Percentiles rank a stretch among this genome's conserved stretches.
These are phyloP conservation scores for Platismatia glauca DNA, from an alignment of 495 filamentous ascomycete genomes.

Conservation along the genomic window DNA sequence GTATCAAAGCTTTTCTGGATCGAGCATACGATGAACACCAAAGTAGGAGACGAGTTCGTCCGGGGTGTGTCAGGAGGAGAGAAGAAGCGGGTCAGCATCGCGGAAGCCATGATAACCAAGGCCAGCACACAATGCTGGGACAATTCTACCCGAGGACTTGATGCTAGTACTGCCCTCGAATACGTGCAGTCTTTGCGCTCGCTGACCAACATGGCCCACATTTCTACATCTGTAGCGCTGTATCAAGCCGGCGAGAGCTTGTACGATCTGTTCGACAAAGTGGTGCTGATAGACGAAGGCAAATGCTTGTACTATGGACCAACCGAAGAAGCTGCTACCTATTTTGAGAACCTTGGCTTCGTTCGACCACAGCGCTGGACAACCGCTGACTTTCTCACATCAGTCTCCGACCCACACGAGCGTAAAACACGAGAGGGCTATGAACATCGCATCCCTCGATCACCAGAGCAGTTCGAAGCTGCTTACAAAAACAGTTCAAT, in stretches of 20 bases:
- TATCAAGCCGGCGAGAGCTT: constrained; percentile 66
- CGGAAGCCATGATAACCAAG: constrained; percentile 59
- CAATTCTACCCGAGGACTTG: constrained; percentile 59
- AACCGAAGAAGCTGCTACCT: constrained; percentile 45
- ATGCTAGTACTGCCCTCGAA: constrained; percentile 57
- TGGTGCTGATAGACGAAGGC: constrained; percentile 59
- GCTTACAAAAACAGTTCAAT: constrained; percentile 43
- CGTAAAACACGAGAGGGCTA: constrained; percentile 49
- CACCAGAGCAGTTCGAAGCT: constrained; percentile 47
- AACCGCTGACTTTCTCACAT: constrained; percentile 61
- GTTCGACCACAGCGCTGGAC: constrained; percentile 53
- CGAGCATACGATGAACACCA: constrained; percentile 57
- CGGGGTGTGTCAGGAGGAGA: constrained; percentile 66
- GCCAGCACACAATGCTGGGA: constrained; percentile 61
- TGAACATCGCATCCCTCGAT: constrained; percentile 52
- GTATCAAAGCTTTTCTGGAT: constrained; percentile 74
- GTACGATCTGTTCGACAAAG: constrained; percentile 63
- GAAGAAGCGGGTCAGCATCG: constrained; percentile 63
- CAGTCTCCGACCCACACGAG: constrained; percentile 55
- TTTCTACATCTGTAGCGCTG: constrained; percentile 54
- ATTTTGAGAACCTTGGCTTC: constrained; percentile 59
- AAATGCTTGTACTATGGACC: constrained; percentile 56
- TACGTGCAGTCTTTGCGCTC: constrained; percentile 55
- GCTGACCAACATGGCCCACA: constrained; percentile 52
- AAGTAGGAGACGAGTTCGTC: constrained; percentile 57